These are phyloP conservation scores for Botryotinia narcissicola DNA, from an alignment of 2,329 filamentous ascomycete species.

Conservation along the genomic window DNA sequence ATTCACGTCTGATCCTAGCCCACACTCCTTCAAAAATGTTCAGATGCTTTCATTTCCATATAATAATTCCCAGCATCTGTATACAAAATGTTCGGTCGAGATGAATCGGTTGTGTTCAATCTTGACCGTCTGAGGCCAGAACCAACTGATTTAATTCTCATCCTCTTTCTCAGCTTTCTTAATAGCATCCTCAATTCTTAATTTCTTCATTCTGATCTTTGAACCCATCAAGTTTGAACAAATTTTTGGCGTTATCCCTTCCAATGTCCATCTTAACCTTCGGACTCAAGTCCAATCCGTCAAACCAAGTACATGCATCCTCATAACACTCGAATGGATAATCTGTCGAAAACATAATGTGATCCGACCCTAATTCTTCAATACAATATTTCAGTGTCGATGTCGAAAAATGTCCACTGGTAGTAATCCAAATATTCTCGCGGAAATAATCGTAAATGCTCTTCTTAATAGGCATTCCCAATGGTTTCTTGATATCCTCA, in stretches of 20 bases:
- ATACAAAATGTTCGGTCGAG: not conserved
- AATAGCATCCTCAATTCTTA: not conserved
- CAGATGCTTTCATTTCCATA: not conserved
- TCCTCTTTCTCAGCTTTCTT: too few species aligned
- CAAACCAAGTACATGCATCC: conserved; percentile 44
- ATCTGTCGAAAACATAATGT: conserved; percentile 53
- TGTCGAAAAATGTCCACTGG: conserved; percentile 55
- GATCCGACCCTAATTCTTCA: conserved; percentile 48
- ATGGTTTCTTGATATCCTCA: conserved; percentile 50
- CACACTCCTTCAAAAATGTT: not conserved
- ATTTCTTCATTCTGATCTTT: conserved; percentile 5
- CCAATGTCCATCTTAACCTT: conserved; percentile 44
- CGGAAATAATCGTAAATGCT: conserved; percentile 53
- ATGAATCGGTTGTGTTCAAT: not conserved
- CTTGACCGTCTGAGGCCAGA: not conserved
- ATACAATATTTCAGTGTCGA: conserved; percentile 50
- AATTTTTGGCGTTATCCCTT: conserved; percentile 46
- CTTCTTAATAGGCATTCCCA: conserved; percentile 41
- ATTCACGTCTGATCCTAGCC: too few species aligned
- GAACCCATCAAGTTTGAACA: conserved; percentile 39
- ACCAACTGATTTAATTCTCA: too few species aligned
- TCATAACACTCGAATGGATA: conserved; percentile 51
- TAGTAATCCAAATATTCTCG: conserved; percentile 56
- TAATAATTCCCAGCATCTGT: not conserved
- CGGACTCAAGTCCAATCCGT: conserved; percentile 41